Evolutionary conservation across 75 land plant species (phyloP).

Genomic region (Sequoiadendron giganteum): DNA sequence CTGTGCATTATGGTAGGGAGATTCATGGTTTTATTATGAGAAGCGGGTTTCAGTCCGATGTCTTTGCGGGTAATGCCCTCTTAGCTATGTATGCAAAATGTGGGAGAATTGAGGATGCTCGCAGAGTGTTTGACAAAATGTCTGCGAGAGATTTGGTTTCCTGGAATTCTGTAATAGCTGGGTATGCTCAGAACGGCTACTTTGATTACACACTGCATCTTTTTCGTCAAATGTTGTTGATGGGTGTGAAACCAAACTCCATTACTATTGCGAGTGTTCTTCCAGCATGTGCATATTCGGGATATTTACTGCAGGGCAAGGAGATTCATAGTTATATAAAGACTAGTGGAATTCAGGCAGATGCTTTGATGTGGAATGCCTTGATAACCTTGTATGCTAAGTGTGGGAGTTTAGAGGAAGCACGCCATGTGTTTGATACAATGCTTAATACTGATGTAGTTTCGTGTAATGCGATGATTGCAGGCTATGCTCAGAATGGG

Average conservation of each 20-base stretch:
- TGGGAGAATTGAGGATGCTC: slow-evolving; percentile 34
- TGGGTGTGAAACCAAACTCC: slow-evolving; percentile 28
- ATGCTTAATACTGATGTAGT: slow-evolving; percentile 34
- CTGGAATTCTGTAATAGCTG: slow-evolving; percentile 30
- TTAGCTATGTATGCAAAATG: slow-evolving; percentile 50
- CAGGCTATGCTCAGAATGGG: slow-evolving; percentile 35
- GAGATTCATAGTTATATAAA: slow-evolving; percentile 43
- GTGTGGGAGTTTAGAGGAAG: slow-evolving; percentile 42
- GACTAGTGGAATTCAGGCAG: slow-evolving; percentile 24
- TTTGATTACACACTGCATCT: slow-evolving; percentile 11
- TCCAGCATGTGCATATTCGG: slow-evolving; percentile 38
- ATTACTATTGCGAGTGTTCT: slow-evolving; percentile 46
- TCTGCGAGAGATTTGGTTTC: slow-evolving; percentile 16
- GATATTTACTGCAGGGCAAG: slow-evolving; percentile 24
- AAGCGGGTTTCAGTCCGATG: slow-evolving; percentile 45
- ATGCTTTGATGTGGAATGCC: slow-evolving; percentile 50
- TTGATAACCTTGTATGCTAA: slow-evolving; percentile 64
- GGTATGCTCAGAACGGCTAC: slow-evolving; percentile 23
- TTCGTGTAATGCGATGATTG: slow-evolving; percentile 66
- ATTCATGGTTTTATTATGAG: slow-evolving; percentile 32
- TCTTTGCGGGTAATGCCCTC: slow-evolving; percentile 55
- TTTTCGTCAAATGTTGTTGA: slow-evolving; percentile 13
- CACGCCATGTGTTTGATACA: slow-evolving; percentile 30
- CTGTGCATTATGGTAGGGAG: slow-evolving; percentile 22
- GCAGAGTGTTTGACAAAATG: slow-evolving; percentile 57